Evolutionary conservation across 352 stramenopile genomes (phyloP).

Genomic region (Phytopythium aichiense): DNA sequence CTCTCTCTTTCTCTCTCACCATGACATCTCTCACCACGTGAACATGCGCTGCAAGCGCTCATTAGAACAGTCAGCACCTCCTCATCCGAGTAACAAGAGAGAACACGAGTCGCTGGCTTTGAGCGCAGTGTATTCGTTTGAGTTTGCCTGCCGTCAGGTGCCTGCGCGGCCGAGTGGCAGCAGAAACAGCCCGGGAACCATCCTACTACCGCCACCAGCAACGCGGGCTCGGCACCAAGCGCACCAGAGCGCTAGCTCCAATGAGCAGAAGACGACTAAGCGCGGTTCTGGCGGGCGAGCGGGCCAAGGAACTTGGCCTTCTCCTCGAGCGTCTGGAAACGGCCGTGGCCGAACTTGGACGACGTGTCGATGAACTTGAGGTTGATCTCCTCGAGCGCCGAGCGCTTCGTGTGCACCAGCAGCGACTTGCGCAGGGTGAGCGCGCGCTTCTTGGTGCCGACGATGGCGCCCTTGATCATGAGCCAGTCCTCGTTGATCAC

Average conservation of each 20-base stretch:
- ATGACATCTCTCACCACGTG: too few species aligned
- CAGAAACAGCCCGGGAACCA: slow-evolving; percentile 12
- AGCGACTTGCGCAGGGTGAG: slow-evolving; percentile 99
- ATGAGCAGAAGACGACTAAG: slow-evolving; percentile 36
- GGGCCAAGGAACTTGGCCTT: slow-evolving; percentile 99
- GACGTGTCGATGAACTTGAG: slow-evolving; percentile 96
- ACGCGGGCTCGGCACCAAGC: slow-evolving; percentile 9
- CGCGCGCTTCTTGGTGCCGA: slow-evolving; percentile 98
- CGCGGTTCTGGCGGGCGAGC: slow-evolving; percentile 90
- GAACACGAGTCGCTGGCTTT: slow-evolving; percentile 6
- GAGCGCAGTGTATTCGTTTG: slow-evolving; percentile 38
- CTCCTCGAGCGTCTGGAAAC: slow-evolving; percentile 99
- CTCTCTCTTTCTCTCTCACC: too few species aligned
- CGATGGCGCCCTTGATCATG: slow-evolving; percentile 99
- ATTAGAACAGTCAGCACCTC: too few species aligned
- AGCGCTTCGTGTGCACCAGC: slow-evolving; percentile 95
- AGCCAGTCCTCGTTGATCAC: slow-evolving; percentile 99
- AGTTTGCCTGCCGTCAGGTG: neutral
- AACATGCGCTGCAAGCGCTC: too few species aligned
- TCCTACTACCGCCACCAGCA: slow-evolving; percentile 1
- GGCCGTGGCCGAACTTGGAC: slow-evolving; percentile 99
- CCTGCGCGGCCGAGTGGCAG: slow-evolving; percentile 7
- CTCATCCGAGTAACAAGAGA: neutral
- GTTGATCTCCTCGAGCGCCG: slow-evolving; percentile 96
- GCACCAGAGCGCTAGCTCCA: slow-evolving; percentile 15